Evolutionary conservation across 768 basidiomycete species (phyloP), one percentile per base, ranked within the genome.

Genomic region (Leccinum variicolor): DNA sequence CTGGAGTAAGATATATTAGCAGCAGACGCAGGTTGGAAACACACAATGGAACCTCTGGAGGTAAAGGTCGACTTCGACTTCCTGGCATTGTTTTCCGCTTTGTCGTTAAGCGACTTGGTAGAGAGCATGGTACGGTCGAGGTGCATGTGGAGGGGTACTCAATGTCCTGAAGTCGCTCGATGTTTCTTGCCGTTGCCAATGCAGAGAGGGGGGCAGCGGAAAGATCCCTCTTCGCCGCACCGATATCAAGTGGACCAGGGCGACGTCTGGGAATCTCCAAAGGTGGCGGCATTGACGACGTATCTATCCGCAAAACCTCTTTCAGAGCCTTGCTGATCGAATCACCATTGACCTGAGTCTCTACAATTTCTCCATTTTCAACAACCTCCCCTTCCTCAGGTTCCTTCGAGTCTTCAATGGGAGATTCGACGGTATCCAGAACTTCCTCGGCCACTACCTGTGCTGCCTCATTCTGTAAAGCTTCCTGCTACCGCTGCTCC

Each of bases 101-200:
- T n/a, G n/a, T n/a, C n/a, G n/a, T n/a, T n/a, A 26, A 26, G 25
- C 25, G 25, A 26, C 25, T 26, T 26, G 25, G 25, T 26, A 6
- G 25, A 26, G 25, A 25, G 25, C 25, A 25, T 25, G 25, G 25
- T 25, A 25, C 25, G 25, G 25, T 25, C 25, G 25, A 25, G 25
- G 25, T 25, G 25, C 25, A 25, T 25, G 25, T 25, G 25, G 87
- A 86, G 8, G 95, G 94, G 69, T 98, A 98, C 23, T 81, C 74
- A 46, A 98, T 81, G 48, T 82, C 76, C 33, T 79, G 79, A 49
- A 98, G 82, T 72, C 96, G 89, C 51, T 89, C 86, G 62, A 99
- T 96, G 61, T 85, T 83, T 53, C 87, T 84, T 36, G 96, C 96
- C 10, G 91, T 87, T 14, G 86, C 84, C 45, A 98, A 77, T 0